Evolutionary conservation across 106 monocot genomes (phyloP).

Genomic region (Dendrobium catenatum): DNA sequence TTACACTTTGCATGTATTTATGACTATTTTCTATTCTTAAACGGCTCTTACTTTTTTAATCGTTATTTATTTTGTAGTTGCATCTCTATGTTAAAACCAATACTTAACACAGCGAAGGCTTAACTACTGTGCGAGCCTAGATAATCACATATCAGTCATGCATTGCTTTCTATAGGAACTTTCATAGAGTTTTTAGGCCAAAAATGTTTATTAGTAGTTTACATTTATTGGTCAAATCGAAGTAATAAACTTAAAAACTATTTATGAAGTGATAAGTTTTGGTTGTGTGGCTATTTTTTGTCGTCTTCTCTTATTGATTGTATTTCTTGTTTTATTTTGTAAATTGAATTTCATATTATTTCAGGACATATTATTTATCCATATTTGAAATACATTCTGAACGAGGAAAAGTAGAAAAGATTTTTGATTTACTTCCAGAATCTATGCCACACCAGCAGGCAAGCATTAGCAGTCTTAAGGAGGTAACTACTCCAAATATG

Average conservation of each 20-base stretch:
- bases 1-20: no score
- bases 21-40: background rate
- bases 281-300: background rate
- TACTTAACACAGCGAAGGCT: background rate
- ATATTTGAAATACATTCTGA: slow-evolving; percentile 89
- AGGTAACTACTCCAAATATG: slow-evolving; percentile 32
- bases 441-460: slow-evolving; percentile 33
- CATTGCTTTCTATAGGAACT: background rate
- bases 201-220: background rate
- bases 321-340: background rate
- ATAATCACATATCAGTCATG: background rate
- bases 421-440: slow-evolving; percentile 55
- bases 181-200: background rate
- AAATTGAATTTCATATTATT: background rate
- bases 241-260: background rate
- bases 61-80: background rate
- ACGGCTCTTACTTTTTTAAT: background rate
- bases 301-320: background rate
- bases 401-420: slow-evolving; percentile 65
- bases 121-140: background rate
- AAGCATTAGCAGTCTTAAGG: slow-evolving; percentile 49
- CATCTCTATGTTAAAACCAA: background rate
- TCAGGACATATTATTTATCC: slow-evolving; percentile 65
- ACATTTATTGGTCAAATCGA: background rate
- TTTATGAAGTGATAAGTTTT: background rate